These are phyloP conservation scores for Solanum pimpinellifolium DNA, from an alignment of 257 asterid genomes.

Conservation along the genomic window DNA sequence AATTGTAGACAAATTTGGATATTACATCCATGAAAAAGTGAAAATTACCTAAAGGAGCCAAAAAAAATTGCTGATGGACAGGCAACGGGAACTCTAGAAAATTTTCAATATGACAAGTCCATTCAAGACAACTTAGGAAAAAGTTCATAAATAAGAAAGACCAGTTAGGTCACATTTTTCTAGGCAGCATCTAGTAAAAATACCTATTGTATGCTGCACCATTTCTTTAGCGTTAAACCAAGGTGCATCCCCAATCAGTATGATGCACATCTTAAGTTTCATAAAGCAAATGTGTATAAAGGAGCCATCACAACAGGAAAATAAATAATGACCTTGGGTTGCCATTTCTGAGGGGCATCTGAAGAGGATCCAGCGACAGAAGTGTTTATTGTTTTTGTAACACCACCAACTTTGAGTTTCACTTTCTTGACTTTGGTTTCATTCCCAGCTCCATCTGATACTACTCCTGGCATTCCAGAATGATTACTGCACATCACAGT, in stretches of 20 bases:
- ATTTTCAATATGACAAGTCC: not conserved
- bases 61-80: not conserved
- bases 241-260: not conserved
- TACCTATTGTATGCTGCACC: not conserved
- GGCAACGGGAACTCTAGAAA: not conserved
- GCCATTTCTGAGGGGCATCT: slow-evolving; percentile 13
- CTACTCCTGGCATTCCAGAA: slow-evolving; percentile 13
- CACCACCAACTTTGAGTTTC: slow-evolving; percentile 81
- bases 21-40: not conserved
- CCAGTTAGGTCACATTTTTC: not conserved
- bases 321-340: slow-evolving; percentile 10
- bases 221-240: not conserved
- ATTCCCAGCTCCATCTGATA: slow-evolving; percentile 27
- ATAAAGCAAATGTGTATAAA: not conserved
- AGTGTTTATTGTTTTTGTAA: slow-evolving; percentile 53
- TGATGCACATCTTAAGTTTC: not conserved
- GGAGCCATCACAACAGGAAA: not conserved
- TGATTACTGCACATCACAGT: slow-evolving; percentile 1
- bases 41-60: not conserved
- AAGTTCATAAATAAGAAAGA: not conserved
- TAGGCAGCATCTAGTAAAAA: not conserved
- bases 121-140: not conserved
- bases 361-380: slow-evolving; percentile 38
- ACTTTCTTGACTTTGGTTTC: slow-evolving; percentile 45
- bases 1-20: not conserved